Evolutionary conservation across 345 rosid species (phyloP).

Genomic region (Bretschneidera sinensis): DNA sequence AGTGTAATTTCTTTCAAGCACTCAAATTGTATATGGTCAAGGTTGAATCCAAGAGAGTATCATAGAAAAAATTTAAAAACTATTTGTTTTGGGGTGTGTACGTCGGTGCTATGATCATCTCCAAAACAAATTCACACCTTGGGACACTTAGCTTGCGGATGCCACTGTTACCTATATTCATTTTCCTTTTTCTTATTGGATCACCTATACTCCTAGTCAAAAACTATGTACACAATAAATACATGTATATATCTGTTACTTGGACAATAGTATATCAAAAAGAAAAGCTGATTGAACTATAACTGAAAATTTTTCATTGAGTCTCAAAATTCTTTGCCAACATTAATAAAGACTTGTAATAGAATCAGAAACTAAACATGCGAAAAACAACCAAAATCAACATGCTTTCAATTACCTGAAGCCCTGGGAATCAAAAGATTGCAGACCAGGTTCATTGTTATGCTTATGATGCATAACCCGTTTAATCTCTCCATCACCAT

Average conservation of each 20-base stretch:
- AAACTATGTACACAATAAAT: not conserved
- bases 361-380: not conserved
- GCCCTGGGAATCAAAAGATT: constrained; percentile 32
- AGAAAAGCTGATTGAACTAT: not conserved
- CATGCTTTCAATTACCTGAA: constrained; percentile 32
- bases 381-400: not conserved
- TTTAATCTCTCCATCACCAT: constrained; percentile 40
- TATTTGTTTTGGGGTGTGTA: no score
- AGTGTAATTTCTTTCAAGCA: not conserved
- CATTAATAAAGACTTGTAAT: no score
- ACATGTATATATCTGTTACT: not conserved
- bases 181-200: not conserved
- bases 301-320: no score
- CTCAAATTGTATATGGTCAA: no score
- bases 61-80: not conserved
- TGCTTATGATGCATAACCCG: constrained; percentile 33
- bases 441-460: constrained; percentile 35
- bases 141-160: not conserved
- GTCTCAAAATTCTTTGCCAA: not conserved
- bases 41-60: not conserved
- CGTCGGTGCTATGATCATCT: no score
- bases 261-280: not conserved
- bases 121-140: not conserved
- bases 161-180: not conserved
- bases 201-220: not conserved